Evolutionary conservation across 2,329 filamentous ascomycete species (phyloP).

Genomic region (Basipetospora chlamydospora): DNA sequence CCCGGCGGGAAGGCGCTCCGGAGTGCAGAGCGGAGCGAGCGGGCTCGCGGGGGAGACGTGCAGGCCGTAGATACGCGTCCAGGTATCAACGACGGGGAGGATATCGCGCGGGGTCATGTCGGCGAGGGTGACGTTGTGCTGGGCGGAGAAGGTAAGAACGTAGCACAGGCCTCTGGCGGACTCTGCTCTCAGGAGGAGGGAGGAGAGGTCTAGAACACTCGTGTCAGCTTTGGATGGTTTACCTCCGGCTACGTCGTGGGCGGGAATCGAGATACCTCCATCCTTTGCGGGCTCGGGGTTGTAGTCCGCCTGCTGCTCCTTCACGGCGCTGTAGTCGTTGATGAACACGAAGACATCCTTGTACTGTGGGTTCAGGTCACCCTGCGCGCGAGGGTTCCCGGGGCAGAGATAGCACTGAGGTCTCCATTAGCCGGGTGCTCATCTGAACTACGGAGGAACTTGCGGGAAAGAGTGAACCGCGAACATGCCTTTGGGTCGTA

Average conservation of each 20-base stretch:
- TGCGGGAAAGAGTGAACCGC: too few species aligned
- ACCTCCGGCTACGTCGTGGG: too few species aligned
- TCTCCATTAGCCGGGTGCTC: too few species aligned
- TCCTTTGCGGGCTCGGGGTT: constrained; percentile 23
- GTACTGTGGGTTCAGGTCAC: constrained; percentile 76
- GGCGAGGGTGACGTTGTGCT: constrained; percentile 82
- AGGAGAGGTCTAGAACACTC: constrained; percentile 46
- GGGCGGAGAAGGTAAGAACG: constrained; percentile 84
- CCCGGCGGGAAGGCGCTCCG: constrained; percentile 23
- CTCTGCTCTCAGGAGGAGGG: constrained; percentile 65
- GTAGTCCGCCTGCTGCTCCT: constrained; percentile 81
- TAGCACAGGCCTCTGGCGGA: constrained; percentile 92
- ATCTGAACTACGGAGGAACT: too few species aligned
- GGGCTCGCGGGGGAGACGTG: constrained; percentile 63
- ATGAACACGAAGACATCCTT: constrained; percentile 83
- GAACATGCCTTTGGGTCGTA: constrained; percentile 58
- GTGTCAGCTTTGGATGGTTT: too few species aligned
- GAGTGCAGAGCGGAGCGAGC: constrained; percentile 31
- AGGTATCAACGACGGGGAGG: constrained; percentile 70
- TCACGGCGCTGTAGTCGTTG: constrained; percentile 95
- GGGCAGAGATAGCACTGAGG: constrained; percentile 91
- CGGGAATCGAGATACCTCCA: too few species aligned
- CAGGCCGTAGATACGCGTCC: constrained; percentile 77
- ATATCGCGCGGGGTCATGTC: constrained; percentile 71
- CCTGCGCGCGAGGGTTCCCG: constrained; percentile 75